Conservation (phyloP, 352 stramenopile genomes). For the Pythium grandisporangium region DNA sequence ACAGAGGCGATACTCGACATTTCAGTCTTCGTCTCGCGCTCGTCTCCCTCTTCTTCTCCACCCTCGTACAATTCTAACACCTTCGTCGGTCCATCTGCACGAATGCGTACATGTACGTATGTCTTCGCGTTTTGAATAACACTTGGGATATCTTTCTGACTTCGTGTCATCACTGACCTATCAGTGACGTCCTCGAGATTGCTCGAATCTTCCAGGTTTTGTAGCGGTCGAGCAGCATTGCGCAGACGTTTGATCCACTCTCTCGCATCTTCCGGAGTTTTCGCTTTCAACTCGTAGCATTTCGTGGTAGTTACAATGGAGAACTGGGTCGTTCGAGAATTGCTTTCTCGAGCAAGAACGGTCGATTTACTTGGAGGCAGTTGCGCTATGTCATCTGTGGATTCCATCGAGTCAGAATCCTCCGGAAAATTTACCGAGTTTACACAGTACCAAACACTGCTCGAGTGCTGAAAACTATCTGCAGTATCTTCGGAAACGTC, state of each 20-base stretch:
- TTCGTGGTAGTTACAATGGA: conserved; percentile 83
- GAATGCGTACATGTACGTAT: conserved; percentile 78
- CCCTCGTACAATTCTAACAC: conserved; percentile 88
- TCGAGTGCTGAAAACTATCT: conserved; percentile 63
- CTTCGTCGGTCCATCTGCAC: conserved; percentile 84
- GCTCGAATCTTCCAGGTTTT: conserved; percentile 9
- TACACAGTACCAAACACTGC: conserved; percentile 71
- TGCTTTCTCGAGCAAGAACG: conserved; percentile 11
- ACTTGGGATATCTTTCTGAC: conserved; percentile 24
- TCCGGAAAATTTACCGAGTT: conserved; percentile 67
- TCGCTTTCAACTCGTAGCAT: conserved; percentile 79
- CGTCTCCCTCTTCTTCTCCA: conserved; percentile 79
- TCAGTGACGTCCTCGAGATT: conserved; percentile 2
- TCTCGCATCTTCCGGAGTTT: conserved; percentile 57
- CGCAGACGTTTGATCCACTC: conserved; percentile 62
- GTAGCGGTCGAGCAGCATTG: conserved; percentile 36
- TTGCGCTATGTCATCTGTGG: conserved; percentile 43
- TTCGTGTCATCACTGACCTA: conserved; percentile 1
- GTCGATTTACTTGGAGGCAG: no score
- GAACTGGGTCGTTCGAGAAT: conserved; percentile 63
- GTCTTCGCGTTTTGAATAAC: conserved; percentile 75
- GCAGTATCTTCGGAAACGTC: conserved; percentile 1
- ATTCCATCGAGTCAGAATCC: conserved; percentile 66
- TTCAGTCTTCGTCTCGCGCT: conserved; percentile 73
- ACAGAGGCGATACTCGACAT: conserved; percentile 52